Evolutionary conservation across 495 filamentous ascomycete genomes (phyloP).

Genomic region (Pyrenula aspistea): DNA sequence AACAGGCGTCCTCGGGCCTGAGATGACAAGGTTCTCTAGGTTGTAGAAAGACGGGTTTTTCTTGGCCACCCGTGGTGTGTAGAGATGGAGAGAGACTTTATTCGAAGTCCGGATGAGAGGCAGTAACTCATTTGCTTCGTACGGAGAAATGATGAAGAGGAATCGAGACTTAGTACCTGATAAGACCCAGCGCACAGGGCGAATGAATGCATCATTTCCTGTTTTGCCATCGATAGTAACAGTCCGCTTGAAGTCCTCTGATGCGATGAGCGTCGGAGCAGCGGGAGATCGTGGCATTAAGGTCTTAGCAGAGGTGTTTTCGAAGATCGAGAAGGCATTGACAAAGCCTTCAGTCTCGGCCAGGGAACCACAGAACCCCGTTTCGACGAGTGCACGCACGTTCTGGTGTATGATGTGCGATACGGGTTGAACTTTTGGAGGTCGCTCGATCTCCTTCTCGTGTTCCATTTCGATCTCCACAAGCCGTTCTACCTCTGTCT

Average conservation of each 20-base stretch:
- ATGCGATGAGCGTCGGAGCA: slow-evolving; percentile 29
- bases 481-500: slow-evolving; percentile 15
- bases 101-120: slow-evolving; percentile 18
- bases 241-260: slow-evolving; percentile 38
- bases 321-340: not conserved
- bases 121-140: slow-evolving; percentile 45
- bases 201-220: slow-evolving; percentile 32
- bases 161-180: slow-evolving; percentile 13
- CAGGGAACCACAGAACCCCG: slow-evolving; percentile 19
- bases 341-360: slow-evolving; percentile 31
- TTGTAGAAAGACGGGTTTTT: slow-evolving; percentile 32
- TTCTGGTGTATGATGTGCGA: slow-evolving; percentile 28
- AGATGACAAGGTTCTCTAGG: slow-evolving; percentile 24
- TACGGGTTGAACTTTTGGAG: slow-evolving; percentile 17
- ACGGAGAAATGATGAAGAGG: slow-evolving; percentile 49
- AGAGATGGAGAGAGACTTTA: slow-evolving; percentile 39
- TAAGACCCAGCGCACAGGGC: slow-evolving; percentile 49
- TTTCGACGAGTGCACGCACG: slow-evolving; percentile 19
- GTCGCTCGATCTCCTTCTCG: slow-evolving; percentile 35
- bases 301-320: slow-evolving; percentile 18
- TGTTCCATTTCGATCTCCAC: slow-evolving; percentile 42
- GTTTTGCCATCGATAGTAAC: slow-evolving; percentile 9
- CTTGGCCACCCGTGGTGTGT: slow-evolving; percentile 39
- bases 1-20: slow-evolving; percentile 4
- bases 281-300: slow-evolving; percentile 17